Evolutionary conservation across 2,329 filamentous ascomycete species (phyloP).

Genomic region (Didymella lethalis): DNA sequence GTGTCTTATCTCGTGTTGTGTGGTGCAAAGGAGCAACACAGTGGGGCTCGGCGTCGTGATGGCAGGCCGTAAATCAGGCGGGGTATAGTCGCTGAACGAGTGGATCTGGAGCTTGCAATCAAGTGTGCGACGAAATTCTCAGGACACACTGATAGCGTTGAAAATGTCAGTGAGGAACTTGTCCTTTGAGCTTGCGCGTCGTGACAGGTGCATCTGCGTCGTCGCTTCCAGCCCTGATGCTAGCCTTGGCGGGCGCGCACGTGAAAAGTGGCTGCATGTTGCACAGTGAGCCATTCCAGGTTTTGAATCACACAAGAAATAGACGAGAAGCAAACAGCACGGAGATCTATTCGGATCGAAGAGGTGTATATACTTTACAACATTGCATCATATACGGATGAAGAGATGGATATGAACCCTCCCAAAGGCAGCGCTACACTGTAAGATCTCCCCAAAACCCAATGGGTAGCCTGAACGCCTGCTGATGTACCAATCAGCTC

Average conservation of each 20-base stretch:
- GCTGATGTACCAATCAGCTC: background rate
- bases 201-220: conserved; percentile 6
- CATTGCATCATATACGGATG: conserved; percentile 7
- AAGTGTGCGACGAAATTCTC: background rate
- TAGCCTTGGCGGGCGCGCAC: conserved; percentile 20
- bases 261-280: conserved; percentile 3
- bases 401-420: conserved; percentile 1
- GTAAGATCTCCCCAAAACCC: conserved; percentile 5
- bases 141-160: background rate
- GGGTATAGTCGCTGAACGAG: conserved; percentile 17
- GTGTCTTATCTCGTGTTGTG: conserved; percentile 17
- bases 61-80: conserved; percentile 15
- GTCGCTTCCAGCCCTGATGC: conserved; percentile 18
- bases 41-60: conserved; percentile 22
- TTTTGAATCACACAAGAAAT: background rate
- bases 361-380: conserved; percentile 12
- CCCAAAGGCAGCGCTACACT: conserved; percentile 13
- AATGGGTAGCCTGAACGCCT: conserved; percentile 11
- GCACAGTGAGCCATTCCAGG: background rate
- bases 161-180: background rate
- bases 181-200: conserved; percentile 4
- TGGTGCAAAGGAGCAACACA: conserved; percentile 16
- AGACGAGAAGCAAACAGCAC: no score
- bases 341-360: background rate
- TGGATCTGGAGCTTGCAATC: conserved; percentile 2